These are phyloP conservation scores for Puya raimondii DNA, from an alignment of 176 grass and related monocot genomes.

Conservation along the genomic window DNA sequence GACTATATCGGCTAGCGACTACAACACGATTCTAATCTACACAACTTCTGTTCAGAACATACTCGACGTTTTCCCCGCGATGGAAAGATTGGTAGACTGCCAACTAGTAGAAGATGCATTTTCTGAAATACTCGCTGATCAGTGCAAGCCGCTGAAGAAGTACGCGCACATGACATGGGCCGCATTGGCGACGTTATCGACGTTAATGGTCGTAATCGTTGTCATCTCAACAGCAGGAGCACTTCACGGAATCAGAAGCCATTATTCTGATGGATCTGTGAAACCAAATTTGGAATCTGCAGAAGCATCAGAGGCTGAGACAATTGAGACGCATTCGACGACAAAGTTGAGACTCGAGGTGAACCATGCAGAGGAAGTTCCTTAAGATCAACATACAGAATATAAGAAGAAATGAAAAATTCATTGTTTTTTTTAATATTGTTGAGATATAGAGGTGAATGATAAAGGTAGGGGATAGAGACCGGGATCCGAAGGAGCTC, in stretches of 20 bases:
- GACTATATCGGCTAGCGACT: conserved; percentile 55
- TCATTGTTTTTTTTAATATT: conserved; percentile 10
- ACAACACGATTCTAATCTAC: conserved; percentile 69
- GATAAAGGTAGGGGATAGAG: not conserved
- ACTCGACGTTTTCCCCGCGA: conserved; percentile 75
- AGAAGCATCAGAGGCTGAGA: not conserved
- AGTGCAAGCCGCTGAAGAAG: conserved; percentile 53
- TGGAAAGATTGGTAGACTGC: conserved; percentile 65
- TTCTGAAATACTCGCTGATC: conserved; percentile 50
- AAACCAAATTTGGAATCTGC: conserved; percentile 13
- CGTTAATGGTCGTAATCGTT: conserved; percentile 30
- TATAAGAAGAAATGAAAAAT: not conserved
- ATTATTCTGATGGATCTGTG: conserved; percentile 4
- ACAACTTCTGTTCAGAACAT: conserved; percentile 83
- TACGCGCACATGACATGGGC: conserved; percentile 40
- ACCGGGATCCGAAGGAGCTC: conserved; percentile 22
- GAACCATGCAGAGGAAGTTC: not conserved
- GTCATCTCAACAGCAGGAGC: conserved; percentile 7
- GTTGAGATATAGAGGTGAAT: conserved; percentile 7
- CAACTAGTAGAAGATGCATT: conserved; percentile 62
- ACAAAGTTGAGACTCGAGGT: not conserved
- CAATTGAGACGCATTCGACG: not conserved
- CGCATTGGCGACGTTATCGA: conserved; percentile 30
- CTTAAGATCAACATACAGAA: not conserved
- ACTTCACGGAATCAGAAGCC: conserved; percentile 7